Evolutionary conservation across 2,329 filamentous ascomycete genomes (phyloP), one percentile per base, ranked within the genome.

Genomic region (Penicillium sp.): DNA sequence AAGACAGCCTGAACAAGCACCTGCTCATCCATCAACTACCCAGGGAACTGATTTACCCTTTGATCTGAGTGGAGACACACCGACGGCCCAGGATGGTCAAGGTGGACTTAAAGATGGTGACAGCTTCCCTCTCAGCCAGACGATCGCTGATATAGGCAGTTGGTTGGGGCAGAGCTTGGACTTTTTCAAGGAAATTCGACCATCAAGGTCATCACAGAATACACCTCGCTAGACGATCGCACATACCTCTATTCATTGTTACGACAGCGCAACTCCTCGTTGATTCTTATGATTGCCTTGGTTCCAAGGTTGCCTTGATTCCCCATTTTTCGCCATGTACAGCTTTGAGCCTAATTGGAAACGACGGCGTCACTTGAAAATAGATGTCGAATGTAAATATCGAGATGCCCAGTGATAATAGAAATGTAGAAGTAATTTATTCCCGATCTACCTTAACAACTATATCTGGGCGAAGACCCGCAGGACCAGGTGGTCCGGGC

Each of bases 91-190:
- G 42, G 66, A 69, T 45, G 65, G 66, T 4, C 69, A 71, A 52
- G 62, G 61, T 14, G 53, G 44, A 20, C 34, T 52, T 28, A 48
- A 55, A 37, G 62, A 60, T 31, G 46, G 53, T 9, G 67, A 71
- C 8, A 64, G 60, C n/a, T 73, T 74, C 41, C 66, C 72, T 45
- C 62, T 73, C 4, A 69, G 63, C 35, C 66, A 70, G 53, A 70
- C 69, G 1, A 71, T 74, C n/a, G 67, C 66, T 5, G 72, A 74
- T 45, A 61, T 70, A 8, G 71, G 71, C 4, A 73, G 69, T 50
- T 74, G 69, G 62, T 55, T 74, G n/a, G 67, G 65, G 29, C 62
- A 71, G 41, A 72, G 67, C 47, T 73, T 70, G 53, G 69, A 73
- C 48, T 59, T 70, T 16, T 64, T 69, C 44, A 65, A 62, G 41